Percentiles rank a stretch among this genome's conserved stretches.
Conservation (phyloP, 1,139 yeast genomes). For the Zygoascus sp. region DNA sequence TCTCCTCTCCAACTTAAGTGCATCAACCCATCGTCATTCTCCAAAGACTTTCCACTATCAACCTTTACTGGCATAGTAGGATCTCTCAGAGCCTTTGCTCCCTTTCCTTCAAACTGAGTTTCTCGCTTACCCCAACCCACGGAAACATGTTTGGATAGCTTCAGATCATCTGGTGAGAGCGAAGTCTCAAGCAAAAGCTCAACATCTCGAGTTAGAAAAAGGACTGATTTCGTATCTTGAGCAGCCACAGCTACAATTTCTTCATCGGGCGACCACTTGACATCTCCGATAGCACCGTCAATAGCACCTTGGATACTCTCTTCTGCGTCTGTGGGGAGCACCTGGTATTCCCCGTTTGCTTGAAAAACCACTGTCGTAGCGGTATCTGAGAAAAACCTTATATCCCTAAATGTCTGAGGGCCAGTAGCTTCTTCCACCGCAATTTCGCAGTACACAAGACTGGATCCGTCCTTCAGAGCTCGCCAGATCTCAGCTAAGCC, state of each 20-base stretch:
- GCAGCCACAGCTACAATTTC: conserved; percentile 69
- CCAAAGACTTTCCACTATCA: conserved; percentile 57
- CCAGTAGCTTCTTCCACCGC: conserved; percentile 16
- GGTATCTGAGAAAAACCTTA: conserved; percentile 30
- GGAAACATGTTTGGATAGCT: conserved; percentile 77
- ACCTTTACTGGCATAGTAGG: conserved; percentile 83
- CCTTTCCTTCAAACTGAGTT: conserved; percentile 94
- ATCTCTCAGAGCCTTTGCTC: conserved; percentile 72
- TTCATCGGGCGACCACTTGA: conserved; percentile 89
- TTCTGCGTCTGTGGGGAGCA: conserved; percentile 4
- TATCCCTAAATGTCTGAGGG: conserved; percentile 17
- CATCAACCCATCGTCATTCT: conserved; percentile 47
- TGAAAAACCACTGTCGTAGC: conserved; percentile 30
- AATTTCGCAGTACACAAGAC: conserved; percentile 6
- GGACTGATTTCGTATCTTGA: conserved; percentile 45
- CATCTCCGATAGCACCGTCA: conserved; percentile 69
- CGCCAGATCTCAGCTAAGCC: conserved; percentile 35
- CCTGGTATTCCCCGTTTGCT: conserved; percentile 40
- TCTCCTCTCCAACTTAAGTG: conserved; percentile 92
- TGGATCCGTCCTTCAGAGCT: conserved; percentile 12
- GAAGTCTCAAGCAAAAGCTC: conserved; percentile 71
- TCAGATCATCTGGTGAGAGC: conserved; percentile 59
- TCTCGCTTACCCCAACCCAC: conserved; percentile 99
- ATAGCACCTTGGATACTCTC: conserved; percentile 53
- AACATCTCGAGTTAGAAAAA: conserved; percentile 68